Base-by-base conservation (phyloP, 805 yeast genomes). In the Pichia membranifaciens region DNA sequence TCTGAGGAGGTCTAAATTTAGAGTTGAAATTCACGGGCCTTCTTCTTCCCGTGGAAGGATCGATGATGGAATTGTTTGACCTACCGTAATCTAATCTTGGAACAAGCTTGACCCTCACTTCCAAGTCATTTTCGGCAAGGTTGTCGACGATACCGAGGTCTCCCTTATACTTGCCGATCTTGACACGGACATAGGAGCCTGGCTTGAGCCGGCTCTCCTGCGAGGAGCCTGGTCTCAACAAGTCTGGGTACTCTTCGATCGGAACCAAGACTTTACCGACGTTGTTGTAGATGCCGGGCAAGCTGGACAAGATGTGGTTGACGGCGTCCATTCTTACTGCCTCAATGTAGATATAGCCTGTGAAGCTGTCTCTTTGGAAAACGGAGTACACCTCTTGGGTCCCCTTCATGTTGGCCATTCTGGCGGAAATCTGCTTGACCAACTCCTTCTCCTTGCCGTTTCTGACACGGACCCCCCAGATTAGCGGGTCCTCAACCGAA, bases 281-380 rank as follows among this genome's bases (percentile, higher is more conserved):
- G 59, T 84, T 84, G 34, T 58, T 55, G 57, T 84, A 93, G 32
- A 91, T 82, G 65, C 89, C 90, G 31, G 93, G 91, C 63, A 93
- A 76, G 67, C 98, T 98, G 41, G 81, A 79, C 50, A 91, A 75
- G 16, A 96, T 96, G 49, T 79, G 82, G 60, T 84, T 87, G 37
- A 91, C 95, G 20, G 96, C 96, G 51, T 93, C 88, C 53, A 90
- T 84, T 63, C 86, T 85, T 51, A 91, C 84, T 16, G 99, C 98
- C 69, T 93, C 99, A 52, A 93, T 78, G 66, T 93, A 93, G 44
- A 93, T 79, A 63, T 95, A 88, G 22, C 98, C 98, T 32, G 82
- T 76, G 66, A 90, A 91, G 38, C 87, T 82, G 59, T 93, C 97
- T 68, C 99, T 79, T 69, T 93, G 97, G 72, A 93, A 93, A 31